Percentiles rank a stretch among this genome's conserved stretches.
These are phyloP conservation scores for Rhinocladiella similis DNA, from an alignment of 2,329 filamentous ascomycete species.

Conservation along the genomic window DNA sequence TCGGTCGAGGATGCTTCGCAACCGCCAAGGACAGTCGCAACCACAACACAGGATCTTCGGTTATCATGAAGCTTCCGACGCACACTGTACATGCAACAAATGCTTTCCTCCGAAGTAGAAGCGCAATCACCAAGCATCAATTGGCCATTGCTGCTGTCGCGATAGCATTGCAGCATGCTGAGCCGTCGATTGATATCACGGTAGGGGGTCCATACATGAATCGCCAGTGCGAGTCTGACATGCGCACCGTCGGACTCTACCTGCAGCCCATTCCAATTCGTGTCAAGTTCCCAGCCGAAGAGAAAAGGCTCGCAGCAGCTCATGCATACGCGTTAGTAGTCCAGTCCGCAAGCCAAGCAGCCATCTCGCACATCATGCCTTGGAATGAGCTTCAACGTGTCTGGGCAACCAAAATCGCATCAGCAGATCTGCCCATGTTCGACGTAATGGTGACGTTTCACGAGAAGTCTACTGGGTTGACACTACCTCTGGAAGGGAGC, in stretches of 20 bases:
- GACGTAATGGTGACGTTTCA: conserved; percentile 33
- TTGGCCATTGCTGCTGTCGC: conserved; percentile 28
- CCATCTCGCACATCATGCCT: conserved; percentile 33
- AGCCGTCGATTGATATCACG: conserved; percentile 27
- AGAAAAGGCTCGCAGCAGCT: background rate
- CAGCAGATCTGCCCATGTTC: conserved; percentile 13
- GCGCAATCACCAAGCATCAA: conserved; percentile 28
- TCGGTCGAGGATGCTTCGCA: background rate
- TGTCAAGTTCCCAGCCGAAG: conserved; percentile 8
- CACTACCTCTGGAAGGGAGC: conserved; percentile 4
- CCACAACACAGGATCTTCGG: too few species aligned
- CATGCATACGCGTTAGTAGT: conserved; percentile 20
- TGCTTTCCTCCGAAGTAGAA: background rate
- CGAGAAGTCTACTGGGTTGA: background rate
- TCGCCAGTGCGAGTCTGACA: conserved; percentile 27
- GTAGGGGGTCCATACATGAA: conserved; percentile 34
- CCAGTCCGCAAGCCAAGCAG: conserved; percentile 26
- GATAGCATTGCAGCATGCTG: conserved; percentile 20
- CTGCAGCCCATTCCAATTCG: conserved; percentile 35
- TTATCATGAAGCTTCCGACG: background rate
- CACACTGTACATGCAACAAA: background rate
- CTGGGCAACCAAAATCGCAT: background rate
- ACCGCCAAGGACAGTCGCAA: too few species aligned
- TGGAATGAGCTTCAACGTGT: conserved; percentile 34
- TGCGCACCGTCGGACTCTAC: conserved; percentile 33